Base-by-base conservation (phyloP, 2,329 filamentous ascomycete genomes). In the Apiospora pterosperma region DNA sequence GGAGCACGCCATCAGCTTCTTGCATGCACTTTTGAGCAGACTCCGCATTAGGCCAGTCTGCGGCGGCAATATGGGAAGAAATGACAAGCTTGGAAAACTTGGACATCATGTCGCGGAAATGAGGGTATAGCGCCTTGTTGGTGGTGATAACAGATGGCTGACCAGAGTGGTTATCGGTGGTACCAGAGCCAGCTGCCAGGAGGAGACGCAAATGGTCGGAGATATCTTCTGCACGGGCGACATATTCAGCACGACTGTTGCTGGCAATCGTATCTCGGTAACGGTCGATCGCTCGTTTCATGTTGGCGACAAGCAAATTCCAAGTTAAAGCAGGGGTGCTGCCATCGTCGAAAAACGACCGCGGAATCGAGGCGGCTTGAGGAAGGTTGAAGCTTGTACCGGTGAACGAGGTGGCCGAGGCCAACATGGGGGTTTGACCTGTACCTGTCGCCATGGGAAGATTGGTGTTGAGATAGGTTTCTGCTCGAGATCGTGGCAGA, bases 51-150 rank as follows among this genome's bases (percentile, higher is more conserved):
- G 95, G 94, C 88, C 93, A 98, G 79, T 99, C 96, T 38, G 95
- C 92, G 6, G 95, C 93, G 42, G 96, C 96, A 75, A 99, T 97
- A 75, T 99, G 96, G 16, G 96, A 98, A 3, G 96, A 99, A 60
- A 99, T 90, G 55, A 99, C 96, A 11, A 99, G 84, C 77, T 99
- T 99, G n/a, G 96, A 98, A 77, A 99, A 99, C 72, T 97, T 94
- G 55, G 96, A 98, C 96, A 99, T 99, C 90, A 98, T 98, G 75
- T 98, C 96, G 63, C 96, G 86, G 79, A 99, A 99, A 78, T 98
- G 94, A 28, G 96, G 96, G 74, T 98, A 98, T 19, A 99, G 82
- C 0, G 93, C 92, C 77, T 98, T 98, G 82, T 99, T 99, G 5
- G 93, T 96, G 7, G 94, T 97, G 66, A 99, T 99, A 73, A 99